Evolutionary conservation across 768 basidiomycete genomes (phyloP).

Genomic region (Suillus decipiens): DNA sequence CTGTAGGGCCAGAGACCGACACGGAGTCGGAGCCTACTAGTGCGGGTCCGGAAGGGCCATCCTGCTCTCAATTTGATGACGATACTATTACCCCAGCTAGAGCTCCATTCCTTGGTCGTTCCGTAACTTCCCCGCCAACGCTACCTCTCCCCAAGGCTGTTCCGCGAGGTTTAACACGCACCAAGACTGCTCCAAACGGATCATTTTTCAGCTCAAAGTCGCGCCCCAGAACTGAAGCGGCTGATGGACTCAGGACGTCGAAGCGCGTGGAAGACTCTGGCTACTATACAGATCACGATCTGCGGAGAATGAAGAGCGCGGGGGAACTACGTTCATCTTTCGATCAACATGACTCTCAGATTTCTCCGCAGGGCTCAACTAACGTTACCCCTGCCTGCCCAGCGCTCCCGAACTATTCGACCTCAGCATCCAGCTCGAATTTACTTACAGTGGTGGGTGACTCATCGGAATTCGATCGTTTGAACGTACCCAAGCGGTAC

Average conservation of each 20-base stretch:
- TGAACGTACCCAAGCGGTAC: conserved; percentile 54
- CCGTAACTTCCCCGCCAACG: conserved; percentile 51
- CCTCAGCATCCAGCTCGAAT: conserved; percentile 73
- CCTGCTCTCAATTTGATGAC: conserved; percentile 48
- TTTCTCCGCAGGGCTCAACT: conserved; percentile 26
- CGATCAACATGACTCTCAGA: conserved; percentile 26
- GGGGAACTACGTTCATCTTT: conserved; percentile 63
- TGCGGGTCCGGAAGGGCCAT: conserved; percentile 34
- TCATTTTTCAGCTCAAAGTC: conserved; percentile 50
- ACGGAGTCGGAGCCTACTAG: conserved; percentile 54
- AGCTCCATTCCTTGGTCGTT: conserved; percentile 52
- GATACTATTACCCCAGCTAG: conserved; percentile 72
- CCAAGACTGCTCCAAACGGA: conserved; percentile 71
- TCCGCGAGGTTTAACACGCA: conserved; percentile 59
- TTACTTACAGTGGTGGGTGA: conserved; percentile 42
- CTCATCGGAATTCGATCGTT: conserved; percentile 37
- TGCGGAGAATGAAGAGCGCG: conserved; percentile 86
- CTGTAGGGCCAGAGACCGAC: conserved; percentile 49
- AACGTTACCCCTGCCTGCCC: conserved; percentile 41
- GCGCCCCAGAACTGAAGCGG: conserved; percentile 36
- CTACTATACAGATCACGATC: conserved; percentile 53
- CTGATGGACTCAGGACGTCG: conserved; percentile 24
- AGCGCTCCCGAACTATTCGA: conserved; percentile 49
- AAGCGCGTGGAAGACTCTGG: conserved; percentile 41
- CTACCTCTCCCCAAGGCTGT: conserved; percentile 23